A percentile compares a stretch with the other conserved stretches of the same genome.
These are phyloP conservation scores for Sporothrix phasma DNA, from an alignment of 2,329 filamentous ascomycete species.

Conservation along the genomic window DNA sequence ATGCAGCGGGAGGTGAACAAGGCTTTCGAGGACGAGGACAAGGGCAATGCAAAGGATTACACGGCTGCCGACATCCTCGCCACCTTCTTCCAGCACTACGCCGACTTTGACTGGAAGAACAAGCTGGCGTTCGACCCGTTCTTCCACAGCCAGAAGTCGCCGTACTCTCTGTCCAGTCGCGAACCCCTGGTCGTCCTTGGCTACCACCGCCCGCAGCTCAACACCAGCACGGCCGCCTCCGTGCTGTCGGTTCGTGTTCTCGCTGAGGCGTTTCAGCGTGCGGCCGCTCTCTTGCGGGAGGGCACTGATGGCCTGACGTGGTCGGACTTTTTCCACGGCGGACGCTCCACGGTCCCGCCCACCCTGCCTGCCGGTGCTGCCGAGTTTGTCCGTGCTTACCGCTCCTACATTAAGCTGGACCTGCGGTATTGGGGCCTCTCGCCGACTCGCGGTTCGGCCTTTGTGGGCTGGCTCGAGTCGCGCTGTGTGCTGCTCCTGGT, in stretches of 20 bases:
- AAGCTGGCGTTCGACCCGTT: slow-evolving; percentile 49
- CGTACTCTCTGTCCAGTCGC: slow-evolving; percentile 44
- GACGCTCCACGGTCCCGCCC: background rate
- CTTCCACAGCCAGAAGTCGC: slow-evolving; percentile 39
- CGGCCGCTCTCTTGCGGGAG: slow-evolving; percentile 31
- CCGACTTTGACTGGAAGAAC: slow-evolving; percentile 47
- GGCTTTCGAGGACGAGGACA: background rate
- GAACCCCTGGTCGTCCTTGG: slow-evolving; percentile 56
- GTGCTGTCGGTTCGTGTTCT: slow-evolving; percentile 42
- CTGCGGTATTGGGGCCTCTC: slow-evolving; percentile 57
- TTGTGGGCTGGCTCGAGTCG: slow-evolving; percentile 56
- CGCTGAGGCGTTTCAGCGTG: slow-evolving; percentile 40
- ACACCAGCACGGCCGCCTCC: slow-evolving; percentile 47
- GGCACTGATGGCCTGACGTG: slow-evolving; percentile 30
- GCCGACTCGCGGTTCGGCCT: slow-evolving; percentile 40
- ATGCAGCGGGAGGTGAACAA: slow-evolving; percentile 22
- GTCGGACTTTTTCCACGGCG: slow-evolving; percentile 30
- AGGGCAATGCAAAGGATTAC: background rate
- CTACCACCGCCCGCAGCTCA: slow-evolving; percentile 51
- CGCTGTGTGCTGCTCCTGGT: slow-evolving; percentile 47
- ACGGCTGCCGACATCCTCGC: slow-evolving; percentile 41
- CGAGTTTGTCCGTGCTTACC: slow-evolving; percentile 43
- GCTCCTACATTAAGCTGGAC: slow-evolving; percentile 50
- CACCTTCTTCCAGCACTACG: slow-evolving; percentile 56
- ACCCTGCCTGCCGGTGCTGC: slow-evolving; percentile 23